Conservation (phyloP, 352 stramenopile genomes). For the Elongisporangium anandrum region DNA sequence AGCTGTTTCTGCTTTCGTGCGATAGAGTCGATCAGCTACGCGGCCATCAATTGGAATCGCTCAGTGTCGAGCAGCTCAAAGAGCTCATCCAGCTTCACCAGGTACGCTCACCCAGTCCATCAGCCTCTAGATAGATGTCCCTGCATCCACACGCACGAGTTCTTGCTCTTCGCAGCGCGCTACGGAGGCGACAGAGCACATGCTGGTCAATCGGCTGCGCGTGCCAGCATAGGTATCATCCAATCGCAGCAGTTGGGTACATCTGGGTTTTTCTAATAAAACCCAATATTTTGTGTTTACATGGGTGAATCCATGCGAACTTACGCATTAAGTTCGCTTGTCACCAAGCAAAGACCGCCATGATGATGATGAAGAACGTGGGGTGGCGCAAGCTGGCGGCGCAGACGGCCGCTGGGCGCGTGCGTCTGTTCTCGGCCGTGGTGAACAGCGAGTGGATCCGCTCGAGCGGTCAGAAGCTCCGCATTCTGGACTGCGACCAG, state of each 20-base stretch:
- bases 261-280: neutral
- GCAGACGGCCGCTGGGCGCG: neutral
- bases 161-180: slow-evolving; percentile 20
- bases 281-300: neutral
- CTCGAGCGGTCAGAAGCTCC: slow-evolving; percentile 17
- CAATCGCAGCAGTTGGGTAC: neutral
- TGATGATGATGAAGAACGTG: neutral
- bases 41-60: slow-evolving; percentile 27
- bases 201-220: slow-evolving; percentile 21
- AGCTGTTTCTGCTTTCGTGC: neutral
- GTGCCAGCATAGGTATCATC: slow-evolving; percentile 1
- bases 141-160: neutral
- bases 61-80: slow-evolving; percentile 35
- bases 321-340: neutral
- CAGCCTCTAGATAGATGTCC: slow-evolving; percentile 1
- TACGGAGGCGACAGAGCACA: slow-evolving; percentile 44
- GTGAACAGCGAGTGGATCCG: slow-evolving; percentile 38
- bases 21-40: slow-evolving; percentile 41
- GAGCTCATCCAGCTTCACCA: slow-evolving; percentile 58
- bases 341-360: neutral
- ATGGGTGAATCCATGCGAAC: neutral
- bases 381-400: neutral
- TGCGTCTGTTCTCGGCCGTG: slow-evolving; percentile 24
- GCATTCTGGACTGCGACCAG: slow-evolving; percentile 62
- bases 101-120: slow-evolving; percentile 13